phyloP scores from a whole-genome alignment of 495 filamentous ascomycete genomes.

The Podospora comata region DNA sequence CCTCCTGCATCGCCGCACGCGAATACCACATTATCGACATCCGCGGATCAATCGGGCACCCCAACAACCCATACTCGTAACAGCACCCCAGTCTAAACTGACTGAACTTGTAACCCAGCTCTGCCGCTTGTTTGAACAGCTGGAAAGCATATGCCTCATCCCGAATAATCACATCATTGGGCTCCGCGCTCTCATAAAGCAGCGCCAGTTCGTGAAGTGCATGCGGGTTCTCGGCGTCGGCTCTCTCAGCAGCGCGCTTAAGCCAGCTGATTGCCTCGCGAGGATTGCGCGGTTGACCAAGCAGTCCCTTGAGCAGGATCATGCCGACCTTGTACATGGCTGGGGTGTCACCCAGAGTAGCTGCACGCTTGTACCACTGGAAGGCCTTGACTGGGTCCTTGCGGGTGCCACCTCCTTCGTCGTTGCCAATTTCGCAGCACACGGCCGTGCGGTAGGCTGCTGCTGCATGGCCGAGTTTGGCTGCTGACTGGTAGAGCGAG shows the following conservation, averaged over 20 bases:
- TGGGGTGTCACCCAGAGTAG: slow-evolving; percentile 80
- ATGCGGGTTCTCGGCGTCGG: slow-evolving; percentile 88
- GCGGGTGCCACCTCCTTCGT: slow-evolving; percentile 86
- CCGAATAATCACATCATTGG: slow-evolving; percentile 67
- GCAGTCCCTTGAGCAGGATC: slow-evolving; percentile 89
- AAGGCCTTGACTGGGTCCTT: slow-evolving; percentile 90
- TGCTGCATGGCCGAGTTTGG: slow-evolving; percentile 79
- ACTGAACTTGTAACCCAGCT: slow-evolving; percentile 89
- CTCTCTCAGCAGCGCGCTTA: slow-evolving; percentile 85
- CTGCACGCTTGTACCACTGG: slow-evolving; percentile 95
- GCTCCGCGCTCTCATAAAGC: slow-evolving; percentile 70
- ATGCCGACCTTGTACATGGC: slow-evolving; percentile 99
- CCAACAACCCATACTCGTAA: slow-evolving; percentile 86
- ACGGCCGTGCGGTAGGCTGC: slow-evolving; percentile 94
- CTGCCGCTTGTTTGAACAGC: slow-evolving; percentile 83
- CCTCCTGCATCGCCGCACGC: slow-evolving; percentile 84
- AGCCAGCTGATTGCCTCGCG: slow-evolving; percentile 86
- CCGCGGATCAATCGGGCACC: slow-evolving; percentile 75
- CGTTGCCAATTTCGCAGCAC: slow-evolving; percentile 94
- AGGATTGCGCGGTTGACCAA: slow-evolving; percentile 81
- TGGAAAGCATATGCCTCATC: slow-evolving; percentile 75
- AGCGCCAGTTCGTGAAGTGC: slow-evolving; percentile 89
- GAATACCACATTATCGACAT: slow-evolving; percentile 91
- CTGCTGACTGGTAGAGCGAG: slow-evolving; percentile 86
- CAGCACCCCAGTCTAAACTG: slow-evolving; percentile 85